Conservation (phyloP, 2,329 filamentous ascomycete species). For the Didymella keratinophila region DNA sequence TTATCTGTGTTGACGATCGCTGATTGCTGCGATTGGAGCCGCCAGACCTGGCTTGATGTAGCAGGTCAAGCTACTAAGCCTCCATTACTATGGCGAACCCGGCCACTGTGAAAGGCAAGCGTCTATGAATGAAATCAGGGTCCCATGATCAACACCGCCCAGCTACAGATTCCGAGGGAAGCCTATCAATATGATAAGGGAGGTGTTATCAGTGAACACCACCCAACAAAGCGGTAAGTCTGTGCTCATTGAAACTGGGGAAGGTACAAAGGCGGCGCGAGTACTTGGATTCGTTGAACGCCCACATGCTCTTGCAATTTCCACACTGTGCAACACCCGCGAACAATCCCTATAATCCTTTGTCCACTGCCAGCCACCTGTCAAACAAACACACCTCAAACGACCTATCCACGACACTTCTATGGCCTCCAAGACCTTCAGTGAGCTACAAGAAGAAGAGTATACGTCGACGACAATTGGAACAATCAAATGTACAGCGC, state of each 20-base stretch:
- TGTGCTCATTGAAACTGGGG: conserved; percentile 13
- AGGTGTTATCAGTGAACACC: conserved; percentile 32
- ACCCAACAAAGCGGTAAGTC: conserved; percentile 30
- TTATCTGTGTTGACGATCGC: conserved; percentile 5
- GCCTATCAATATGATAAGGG: conserved; percentile 42
- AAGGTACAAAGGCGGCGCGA: conserved; percentile 19
- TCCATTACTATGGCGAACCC: conserved; percentile 4
- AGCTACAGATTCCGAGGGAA: conserved; percentile 30
- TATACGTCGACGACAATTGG: conserved; percentile 29
- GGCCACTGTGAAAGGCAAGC: conserved; percentile 17
- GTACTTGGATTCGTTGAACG: conserved; percentile 4
- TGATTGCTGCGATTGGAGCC: conserved; percentile 8
- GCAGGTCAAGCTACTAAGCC: conserved; percentile 6
- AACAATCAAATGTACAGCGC: conserved; percentile 48
- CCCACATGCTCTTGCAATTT: conserved; percentile 6
- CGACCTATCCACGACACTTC: background rate
- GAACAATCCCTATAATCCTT: conserved; percentile 6
- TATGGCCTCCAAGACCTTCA: conserved; percentile 25
- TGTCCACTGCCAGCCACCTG: conserved; percentile 2
- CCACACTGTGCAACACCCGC: background rate
- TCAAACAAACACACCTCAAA: background rate
- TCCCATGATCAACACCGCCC: conserved; percentile 21
- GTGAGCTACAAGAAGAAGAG: conserved; percentile 22
- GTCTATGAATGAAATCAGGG: conserved; percentile 10
- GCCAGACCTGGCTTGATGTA: conserved; percentile 4